Evolutionary conservation across 2,329 filamentous ascomycete species (phyloP).

Genomic region (Epichloe uncinata): DNA sequence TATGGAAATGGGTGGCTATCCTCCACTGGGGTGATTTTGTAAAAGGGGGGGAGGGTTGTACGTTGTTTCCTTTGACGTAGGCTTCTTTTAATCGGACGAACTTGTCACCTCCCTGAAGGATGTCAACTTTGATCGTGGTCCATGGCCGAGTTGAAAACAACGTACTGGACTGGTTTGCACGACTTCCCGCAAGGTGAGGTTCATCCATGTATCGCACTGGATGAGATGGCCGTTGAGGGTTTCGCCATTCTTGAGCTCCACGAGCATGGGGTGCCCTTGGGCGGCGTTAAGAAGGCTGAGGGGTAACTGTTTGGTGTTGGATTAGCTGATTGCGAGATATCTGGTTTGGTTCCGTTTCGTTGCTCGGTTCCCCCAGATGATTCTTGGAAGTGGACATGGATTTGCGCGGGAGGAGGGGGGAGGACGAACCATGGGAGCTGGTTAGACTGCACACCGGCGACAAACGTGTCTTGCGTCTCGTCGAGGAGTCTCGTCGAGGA

Average conservation of each 20-base stretch:
- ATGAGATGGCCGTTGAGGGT: constrained; percentile 93
- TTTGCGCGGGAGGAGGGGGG: too few relatives aligned
- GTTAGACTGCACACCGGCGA: not conserved
- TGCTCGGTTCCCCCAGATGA: not conserved
- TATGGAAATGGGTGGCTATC: not conserved
- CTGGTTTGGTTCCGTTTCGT: not conserved
- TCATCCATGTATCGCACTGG: constrained; percentile 99
- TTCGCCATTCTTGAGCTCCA: constrained; percentile 95
- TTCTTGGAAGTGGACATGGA: too few relatives aligned
- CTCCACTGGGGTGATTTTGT: not conserved
- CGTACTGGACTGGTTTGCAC: constrained; percentile 80
- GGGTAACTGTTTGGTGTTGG: constrained; percentile 36
- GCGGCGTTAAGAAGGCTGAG: constrained; percentile 84
- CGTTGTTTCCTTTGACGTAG: constrained; percentile 95
- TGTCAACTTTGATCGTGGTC: not conserved
- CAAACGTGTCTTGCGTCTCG: not conserved
- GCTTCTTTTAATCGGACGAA: constrained; percentile 88
- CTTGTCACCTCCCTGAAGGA: constrained; percentile 66
- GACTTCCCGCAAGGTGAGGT: constrained; percentile 91
- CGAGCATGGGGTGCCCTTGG: constrained; percentile 94
- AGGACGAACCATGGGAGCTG: not conserved
- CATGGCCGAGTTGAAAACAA: not conserved
- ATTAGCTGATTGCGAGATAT: not conserved
- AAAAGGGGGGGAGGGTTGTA: constrained; percentile 23
- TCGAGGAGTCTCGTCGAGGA: not conserved